These are phyloP conservation scores for Pythium graminicola DNA, from an alignment of 352 stramenopile species.

Conservation along the genomic window DNA sequence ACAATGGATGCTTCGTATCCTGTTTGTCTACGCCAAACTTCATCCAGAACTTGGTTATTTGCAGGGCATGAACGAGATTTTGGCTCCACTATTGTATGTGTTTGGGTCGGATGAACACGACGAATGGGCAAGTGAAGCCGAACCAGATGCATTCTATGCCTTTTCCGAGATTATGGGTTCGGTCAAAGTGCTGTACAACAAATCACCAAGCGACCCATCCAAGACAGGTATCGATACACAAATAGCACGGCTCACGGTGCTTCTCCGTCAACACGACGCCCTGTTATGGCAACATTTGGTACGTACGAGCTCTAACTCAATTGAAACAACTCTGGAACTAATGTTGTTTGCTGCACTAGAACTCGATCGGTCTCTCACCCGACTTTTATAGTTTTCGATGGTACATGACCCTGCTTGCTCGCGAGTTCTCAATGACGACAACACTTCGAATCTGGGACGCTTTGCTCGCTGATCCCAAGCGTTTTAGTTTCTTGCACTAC, in stretches of 20 bases:
- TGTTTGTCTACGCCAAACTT: slow-evolving; percentile 75
- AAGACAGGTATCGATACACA: slow-evolving; percentile 54
- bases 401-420: slow-evolving; percentile 62
- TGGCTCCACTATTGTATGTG: slow-evolving; percentile 77
- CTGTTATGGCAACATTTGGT: slow-evolving; percentile 63
- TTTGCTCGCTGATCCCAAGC: slow-evolving; percentile 46
- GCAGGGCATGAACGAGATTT: slow-evolving; percentile 95
- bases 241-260: slow-evolving; percentile 39
- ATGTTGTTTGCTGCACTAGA: slow-evolving; percentile 24
- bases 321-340: background rate
- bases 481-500: slow-evolving; percentile 70
- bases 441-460: slow-evolving; percentile 62
- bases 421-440: slow-evolving; percentile 50
- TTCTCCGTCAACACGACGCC: slow-evolving; percentile 58
- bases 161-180: slow-evolving; percentile 48
- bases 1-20: slow-evolving; percentile 61
- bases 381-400: slow-evolving; percentile 67
- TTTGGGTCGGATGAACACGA: slow-evolving; percentile 50
- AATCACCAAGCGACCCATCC: slow-evolving; percentile 31
- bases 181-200: slow-evolving; percentile 40
- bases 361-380: slow-evolving; percentile 49
- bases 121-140: slow-evolving; percentile 29
- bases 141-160: slow-evolving; percentile 48
- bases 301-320: slow-evolving; percentile 2
- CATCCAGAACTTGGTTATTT: slow-evolving; percentile 86